phyloP scores from a whole-genome alignment of 306 rosid species.

The Styphnolobium japonicum region DNA sequence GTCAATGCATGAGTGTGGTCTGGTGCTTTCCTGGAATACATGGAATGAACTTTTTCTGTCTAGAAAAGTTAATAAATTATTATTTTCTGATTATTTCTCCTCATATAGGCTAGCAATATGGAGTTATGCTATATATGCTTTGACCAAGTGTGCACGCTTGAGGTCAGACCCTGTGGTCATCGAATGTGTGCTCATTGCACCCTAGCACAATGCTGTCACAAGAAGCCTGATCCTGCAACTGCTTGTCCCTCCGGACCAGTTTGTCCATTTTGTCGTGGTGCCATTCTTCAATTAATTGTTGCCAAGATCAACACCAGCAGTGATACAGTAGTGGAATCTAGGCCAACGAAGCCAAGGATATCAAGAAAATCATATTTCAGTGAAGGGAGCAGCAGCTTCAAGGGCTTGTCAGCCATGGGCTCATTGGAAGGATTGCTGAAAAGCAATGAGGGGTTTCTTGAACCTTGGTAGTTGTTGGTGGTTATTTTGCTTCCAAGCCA shows the following conservation, averaged over 20 bases:
- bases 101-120: conserved; percentile 66
- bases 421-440: conserved; percentile 57
- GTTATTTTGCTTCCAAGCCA: not conserved
- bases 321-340: conserved; percentile 55
- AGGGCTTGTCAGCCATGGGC: conserved; percentile 72
- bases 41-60: not conserved
- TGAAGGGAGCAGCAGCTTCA: conserved; percentile 92
- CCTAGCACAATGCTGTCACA: conserved; percentile 79
- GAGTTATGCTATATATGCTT: conserved; percentile 76
- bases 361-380: conserved; percentile 76
- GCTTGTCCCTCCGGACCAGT: conserved; percentile 48
- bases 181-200: conserved; percentile 94
- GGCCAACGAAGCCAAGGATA: conserved; percentile 66
- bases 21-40: no score
- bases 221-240: conserved; percentile 62
- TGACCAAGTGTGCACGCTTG: conserved; percentile 82
- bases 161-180: conserved; percentile 84
- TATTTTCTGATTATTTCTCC: conserved; percentile 24
- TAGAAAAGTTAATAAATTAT: not conserved
- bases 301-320: conserved; percentile 45
- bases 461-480: conserved; percentile 23
- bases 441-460: conserved; percentile 38
- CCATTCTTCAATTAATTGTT: conserved; percentile 59
- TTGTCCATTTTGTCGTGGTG: conserved; percentile 85
- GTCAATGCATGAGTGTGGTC: no score